Conservation (phyloP, 1,284 basidiomycete genomes). For the Puccinia triticina region DNA sequence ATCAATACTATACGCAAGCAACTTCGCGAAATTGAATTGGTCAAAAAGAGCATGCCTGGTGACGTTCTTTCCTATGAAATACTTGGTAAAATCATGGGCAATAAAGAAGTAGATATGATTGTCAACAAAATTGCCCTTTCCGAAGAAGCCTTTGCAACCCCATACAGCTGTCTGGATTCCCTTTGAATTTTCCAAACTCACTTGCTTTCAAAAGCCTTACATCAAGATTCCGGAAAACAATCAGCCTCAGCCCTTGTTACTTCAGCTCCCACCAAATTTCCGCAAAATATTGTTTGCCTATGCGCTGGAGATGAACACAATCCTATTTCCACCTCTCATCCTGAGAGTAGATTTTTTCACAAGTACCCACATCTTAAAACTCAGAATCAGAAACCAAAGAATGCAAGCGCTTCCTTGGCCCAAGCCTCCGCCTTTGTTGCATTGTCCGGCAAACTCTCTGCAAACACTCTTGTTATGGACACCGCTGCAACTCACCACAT, state of each 20-base stretch:
- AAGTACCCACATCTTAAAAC: background rate
- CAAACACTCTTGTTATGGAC: background rate
- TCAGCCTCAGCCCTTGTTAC: background rate
- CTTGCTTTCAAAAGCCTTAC: background rate
- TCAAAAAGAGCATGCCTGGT: background rate
- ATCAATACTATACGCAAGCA: background rate
- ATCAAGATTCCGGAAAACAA: too few relatives aligned
- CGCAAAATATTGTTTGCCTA: too few relatives aligned
- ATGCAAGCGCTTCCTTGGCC: background rate
- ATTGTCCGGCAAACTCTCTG: background rate
- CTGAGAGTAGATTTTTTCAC: background rate
- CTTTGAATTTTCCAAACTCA: background rate
- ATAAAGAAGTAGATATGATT: background rate
- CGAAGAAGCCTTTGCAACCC: background rate
- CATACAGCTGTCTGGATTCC: background rate
- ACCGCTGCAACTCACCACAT: slow-evolving; percentile 12
- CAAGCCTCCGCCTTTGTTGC: too few relatives aligned
- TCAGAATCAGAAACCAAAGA: background rate
- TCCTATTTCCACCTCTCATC: background rate
- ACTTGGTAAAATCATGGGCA: background rate
- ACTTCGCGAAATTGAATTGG: background rate
- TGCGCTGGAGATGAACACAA: background rate
- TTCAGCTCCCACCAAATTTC: background rate
- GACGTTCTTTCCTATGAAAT: background rate
- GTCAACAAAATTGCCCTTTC: background rate